Conservation (phyloP, 2,329 filamentous ascomycete genomes). For the Colletotrichum musicola region DNA sequence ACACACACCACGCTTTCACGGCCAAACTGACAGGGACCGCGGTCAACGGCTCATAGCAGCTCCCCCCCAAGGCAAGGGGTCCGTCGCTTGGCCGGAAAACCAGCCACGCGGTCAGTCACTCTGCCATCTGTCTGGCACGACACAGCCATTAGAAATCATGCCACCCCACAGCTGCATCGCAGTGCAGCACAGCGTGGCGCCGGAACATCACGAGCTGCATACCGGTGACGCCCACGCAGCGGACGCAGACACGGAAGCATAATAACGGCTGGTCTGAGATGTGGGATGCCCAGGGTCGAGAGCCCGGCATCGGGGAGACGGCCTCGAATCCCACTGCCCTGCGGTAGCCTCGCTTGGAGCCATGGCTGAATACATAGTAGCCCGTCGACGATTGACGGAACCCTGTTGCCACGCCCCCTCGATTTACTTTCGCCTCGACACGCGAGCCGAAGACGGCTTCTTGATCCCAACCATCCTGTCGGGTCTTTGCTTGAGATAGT, state of each 20-base stretch:
- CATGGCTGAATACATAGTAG: slow-evolving; percentile 27
- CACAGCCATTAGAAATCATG: slow-evolving; percentile 25
- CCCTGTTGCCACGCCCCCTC: slow-evolving; percentile 26
- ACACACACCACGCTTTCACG: too few species aligned
- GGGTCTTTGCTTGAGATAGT: slow-evolving; percentile 23
- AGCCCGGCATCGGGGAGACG: slow-evolving; percentile 12
- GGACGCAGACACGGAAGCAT: neutral
- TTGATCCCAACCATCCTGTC: slow-evolving; percentile 3
- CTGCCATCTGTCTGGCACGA: slow-evolving; percentile 17
- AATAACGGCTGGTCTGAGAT: neutral
- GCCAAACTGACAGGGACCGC: neutral
- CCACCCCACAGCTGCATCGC: slow-evolving; percentile 32
- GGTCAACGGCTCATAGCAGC: neutral
- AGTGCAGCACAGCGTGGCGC: slow-evolving; percentile 11
- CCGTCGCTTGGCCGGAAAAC: slow-evolving; percentile 1
- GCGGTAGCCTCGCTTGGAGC: slow-evolving; percentile 21
- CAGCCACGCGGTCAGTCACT: neutral
- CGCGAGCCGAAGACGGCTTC: slow-evolving; percentile 32
- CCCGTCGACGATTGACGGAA: slow-evolving; percentile 28
- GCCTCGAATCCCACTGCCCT: neutral
- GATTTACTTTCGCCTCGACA: slow-evolving; percentile 28
- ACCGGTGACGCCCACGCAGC: slow-evolving; percentile 19
- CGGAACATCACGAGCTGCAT: slow-evolving; percentile 28
- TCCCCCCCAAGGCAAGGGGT: neutral
- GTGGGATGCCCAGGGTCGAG: neutral